A percentile compares a stretch with the other conserved stretches of the same genome.
Evolutionary conservation across 352 stramenopile species (phyloP).

Genomic region (Phytophthora ramorum): DNA sequence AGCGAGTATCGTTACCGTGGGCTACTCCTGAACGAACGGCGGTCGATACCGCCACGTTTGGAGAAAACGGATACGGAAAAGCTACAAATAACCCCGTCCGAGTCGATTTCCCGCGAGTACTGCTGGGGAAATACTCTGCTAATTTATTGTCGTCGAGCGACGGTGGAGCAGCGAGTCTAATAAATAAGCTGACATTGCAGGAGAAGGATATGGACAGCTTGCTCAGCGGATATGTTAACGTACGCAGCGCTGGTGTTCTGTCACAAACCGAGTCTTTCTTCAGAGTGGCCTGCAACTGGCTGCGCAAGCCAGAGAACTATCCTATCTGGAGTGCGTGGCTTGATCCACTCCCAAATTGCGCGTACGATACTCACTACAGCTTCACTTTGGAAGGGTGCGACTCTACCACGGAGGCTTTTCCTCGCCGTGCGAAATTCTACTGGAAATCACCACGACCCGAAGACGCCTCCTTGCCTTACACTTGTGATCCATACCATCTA

Average conservation of each 20-base stretch:
- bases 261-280: conserved; percentile 38
- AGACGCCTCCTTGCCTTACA: conserved; percentile 46
- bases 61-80: conserved; percentile 55
- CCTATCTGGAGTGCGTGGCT: conserved; percentile 51
- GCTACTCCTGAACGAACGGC: conserved; percentile 27
- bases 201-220: conserved; percentile 31
- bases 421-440: conserved; percentile 36
- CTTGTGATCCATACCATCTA: conserved; percentile 41
- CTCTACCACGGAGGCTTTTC: conserved; percentile 19
- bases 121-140: conserved; percentile 46
- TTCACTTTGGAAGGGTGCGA: conserved; percentile 42
- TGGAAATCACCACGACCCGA: conserved; percentile 46
- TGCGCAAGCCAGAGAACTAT: conserved; percentile 47
- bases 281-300: conserved; percentile 47
- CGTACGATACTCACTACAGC: conserved; percentile 38
- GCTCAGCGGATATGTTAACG: conserved; percentile 14
- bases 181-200: conserved; percentile 30
- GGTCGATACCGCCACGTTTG: conserved; percentile 44
- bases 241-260: conserved; percentile 6
- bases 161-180: conserved; percentile 22
- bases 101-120: conserved; percentile 46
- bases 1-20: conserved; percentile 50
- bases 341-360: conserved; percentile 40
- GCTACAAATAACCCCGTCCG: conserved; percentile 49
- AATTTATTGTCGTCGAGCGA: conserved; percentile 25